These are phyloP conservation scores for Lotus japonicus DNA, from an alignment of 306 rosid genomes.

Conservation along the genomic window DNA sequence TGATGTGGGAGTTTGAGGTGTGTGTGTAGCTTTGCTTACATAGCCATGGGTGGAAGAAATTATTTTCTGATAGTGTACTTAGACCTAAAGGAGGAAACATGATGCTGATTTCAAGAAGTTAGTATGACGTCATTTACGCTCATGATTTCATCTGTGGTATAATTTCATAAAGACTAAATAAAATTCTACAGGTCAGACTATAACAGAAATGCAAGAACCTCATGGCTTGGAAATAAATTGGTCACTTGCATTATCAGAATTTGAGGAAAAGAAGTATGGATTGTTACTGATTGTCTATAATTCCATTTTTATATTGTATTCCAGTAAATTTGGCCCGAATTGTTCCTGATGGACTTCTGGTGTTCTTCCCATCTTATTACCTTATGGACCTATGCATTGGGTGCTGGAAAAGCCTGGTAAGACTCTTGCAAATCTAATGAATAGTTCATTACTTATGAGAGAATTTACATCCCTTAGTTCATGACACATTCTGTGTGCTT, in stretches of 20 bases:
- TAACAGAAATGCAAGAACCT: not conserved
- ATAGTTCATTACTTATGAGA: conserved; percentile 10
- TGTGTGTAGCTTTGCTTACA: conserved; percentile 4
- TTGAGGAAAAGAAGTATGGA: not conserved
- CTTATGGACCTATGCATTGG: conserved; percentile 77
- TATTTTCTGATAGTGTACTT: not conserved
- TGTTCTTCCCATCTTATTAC: conserved; percentile 93
- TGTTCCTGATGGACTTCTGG: conserved; percentile 93
- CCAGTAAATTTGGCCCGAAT: conserved; percentile 93
- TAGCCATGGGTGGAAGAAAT: not conserved
- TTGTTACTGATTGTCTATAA: not conserved
- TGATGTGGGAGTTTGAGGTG: not conserved
- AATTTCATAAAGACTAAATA: not conserved
- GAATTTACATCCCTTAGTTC: not conserved
- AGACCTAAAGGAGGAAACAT: not conserved
- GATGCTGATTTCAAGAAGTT: not conserved
- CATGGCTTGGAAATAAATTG: not conserved
- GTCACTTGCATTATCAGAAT: not conserved
- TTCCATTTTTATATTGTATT: conserved; percentile 27
- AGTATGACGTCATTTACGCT: not conserved
- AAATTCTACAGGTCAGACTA: not conserved
- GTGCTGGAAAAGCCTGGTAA: conserved; percentile 81
- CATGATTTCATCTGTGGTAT: not conserved
- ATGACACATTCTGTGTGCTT: conserved; percentile 3
- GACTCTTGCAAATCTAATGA: conserved; percentile 12